These are phyloP conservation scores for Stentor coeruleus DNA, from an alignment of 73 alveolate genomes.

Conservation along the genomic window DNA sequence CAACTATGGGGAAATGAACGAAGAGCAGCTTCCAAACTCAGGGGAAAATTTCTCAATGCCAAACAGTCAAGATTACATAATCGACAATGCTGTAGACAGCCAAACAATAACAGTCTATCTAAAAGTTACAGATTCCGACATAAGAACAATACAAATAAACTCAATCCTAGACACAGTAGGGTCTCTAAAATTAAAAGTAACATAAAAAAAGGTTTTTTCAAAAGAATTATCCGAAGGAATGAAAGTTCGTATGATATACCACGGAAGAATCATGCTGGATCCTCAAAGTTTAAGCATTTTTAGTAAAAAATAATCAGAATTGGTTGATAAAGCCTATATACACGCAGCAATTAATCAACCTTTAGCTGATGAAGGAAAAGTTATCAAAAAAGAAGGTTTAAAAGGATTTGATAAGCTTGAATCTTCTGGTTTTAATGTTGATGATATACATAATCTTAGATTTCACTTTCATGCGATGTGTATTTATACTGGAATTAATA, in stretches of 20 bases:
- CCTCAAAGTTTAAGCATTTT: neutral
- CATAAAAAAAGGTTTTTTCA: neutral
- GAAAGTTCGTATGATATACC: neutral
- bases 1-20: slow-evolving; percentile 4
- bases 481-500: slow-evolving; percentile 15
- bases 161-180: neutral
- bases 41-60: neutral
- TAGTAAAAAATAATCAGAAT: slow-evolving; percentile 8
- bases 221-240: neutral
- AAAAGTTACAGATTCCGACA: slow-evolving; percentile 23
- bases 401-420: slow-evolving; percentile 25
- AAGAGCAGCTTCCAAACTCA: neutral
- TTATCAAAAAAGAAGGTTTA: neutral
- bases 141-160: neutral
- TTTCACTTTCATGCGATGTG: slow-evolving; percentile 24
- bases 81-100: neutral
- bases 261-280: slow-evolving; percentile 19
- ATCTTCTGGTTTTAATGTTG: slow-evolving; percentile 17
- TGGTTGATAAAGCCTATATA: neutral
- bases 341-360: neutral
- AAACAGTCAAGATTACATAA: neutral
- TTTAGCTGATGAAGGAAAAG: neutral
- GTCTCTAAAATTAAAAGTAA: neutral
- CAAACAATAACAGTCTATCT: neutral
- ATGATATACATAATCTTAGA: neutral